These are phyloP conservation scores for Streptanthus diversifolius DNA, from an alignment of 345 rosid genomes.

Conservation along the genomic window DNA sequence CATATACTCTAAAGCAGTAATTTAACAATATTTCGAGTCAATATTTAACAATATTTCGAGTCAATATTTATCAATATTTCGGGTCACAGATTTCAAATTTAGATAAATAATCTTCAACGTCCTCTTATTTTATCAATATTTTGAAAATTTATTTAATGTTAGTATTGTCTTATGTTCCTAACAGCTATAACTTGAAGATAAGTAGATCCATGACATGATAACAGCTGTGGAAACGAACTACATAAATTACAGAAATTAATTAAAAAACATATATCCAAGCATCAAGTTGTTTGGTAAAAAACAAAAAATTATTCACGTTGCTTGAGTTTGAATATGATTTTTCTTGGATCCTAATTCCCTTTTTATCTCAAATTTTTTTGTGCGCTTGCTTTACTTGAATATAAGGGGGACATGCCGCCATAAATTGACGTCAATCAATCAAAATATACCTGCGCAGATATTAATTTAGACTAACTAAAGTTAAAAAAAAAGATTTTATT, in stretches of 20 bases:
- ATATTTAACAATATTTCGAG: background rate
- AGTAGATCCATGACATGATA: background rate
- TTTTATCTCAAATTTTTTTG: background rate
- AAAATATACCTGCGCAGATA: background rate
- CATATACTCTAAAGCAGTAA: no score
- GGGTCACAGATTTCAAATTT: background rate
- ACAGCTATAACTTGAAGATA: background rate
- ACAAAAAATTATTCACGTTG: no score
- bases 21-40: no score
- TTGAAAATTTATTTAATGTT: background rate
- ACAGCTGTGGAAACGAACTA: background rate
- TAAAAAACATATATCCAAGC: no score
- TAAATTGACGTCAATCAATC: background rate
- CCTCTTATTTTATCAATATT: background rate
- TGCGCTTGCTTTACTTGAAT: background rate
- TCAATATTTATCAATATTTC: no score
- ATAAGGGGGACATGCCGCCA: background rate
- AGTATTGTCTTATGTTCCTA: background rate
- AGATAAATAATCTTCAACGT: background rate
- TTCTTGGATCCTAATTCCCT: background rate
- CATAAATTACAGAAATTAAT: no score
- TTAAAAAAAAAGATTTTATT: background rate
- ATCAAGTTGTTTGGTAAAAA: no score
- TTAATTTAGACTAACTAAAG: background rate
- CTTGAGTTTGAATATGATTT: background rate